Evolutionary conservation across 306 rosid species (phyloP), one percentile per base, ranked within the genome.

Genomic region (Cucurbita ficifolia): DNA sequence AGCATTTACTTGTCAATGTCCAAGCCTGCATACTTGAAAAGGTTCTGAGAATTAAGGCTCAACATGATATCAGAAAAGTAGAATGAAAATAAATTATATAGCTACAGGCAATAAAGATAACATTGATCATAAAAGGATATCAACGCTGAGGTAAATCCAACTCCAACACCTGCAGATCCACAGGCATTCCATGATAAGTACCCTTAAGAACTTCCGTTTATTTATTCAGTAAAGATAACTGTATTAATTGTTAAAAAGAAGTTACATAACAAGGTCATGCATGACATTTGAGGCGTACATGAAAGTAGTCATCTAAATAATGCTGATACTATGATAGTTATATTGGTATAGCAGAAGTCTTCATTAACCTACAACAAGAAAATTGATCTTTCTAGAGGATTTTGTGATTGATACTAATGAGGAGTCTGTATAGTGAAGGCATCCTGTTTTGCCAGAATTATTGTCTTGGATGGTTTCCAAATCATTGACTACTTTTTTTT

Each of bases 1-100:
- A 52, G 79, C 74, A 84, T 92, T 89, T 80, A 94, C 99, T 85
- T 94, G 88, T 94, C 99, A 84, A 89, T 85, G 80, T 94, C 97
- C 83, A 94, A 85, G 56, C 99, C 96, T 74, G 99, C 99, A 89
- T 94, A 94, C 97, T 94, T 94, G 73, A 94, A 94, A 72, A 94
- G 91, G 99, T 94, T 75, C 81, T 77, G 56, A 71, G 53, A 76
- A 88, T 91, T 89, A 91, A 91, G 95, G 99, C 76, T 82, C 78
- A 83, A 62, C 74, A 12, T 18, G 43, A 40, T 24, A 75, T 11
- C 24, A 51, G 24, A 17, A 14, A 62, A 73, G 74, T 75, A 29
- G 35, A 78, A 69, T 5, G 59, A 48, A 72, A 67, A 54, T 58
- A 52, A 76, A 69, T 24, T 36, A 59, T 73, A 54, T 45, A 19